Evolutionary conservation across 2,329 filamentous ascomycete genomes (phyloP).

Genomic region (Fusarium sp.): DNA sequence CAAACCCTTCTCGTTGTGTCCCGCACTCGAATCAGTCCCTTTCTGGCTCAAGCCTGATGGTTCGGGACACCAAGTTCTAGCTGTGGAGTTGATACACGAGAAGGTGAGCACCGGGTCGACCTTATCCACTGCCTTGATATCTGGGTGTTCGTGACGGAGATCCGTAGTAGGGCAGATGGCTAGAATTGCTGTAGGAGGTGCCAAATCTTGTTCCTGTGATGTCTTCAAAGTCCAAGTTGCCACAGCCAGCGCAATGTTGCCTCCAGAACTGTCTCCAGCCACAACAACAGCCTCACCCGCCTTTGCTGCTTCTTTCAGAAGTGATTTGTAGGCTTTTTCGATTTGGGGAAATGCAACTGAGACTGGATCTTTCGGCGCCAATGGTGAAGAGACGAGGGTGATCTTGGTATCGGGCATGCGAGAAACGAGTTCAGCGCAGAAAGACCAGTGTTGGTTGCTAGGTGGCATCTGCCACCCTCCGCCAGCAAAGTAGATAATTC

Average conservation of each 20-base stretch:
- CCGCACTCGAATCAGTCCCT: background rate
- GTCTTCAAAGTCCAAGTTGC: slow-evolving; percentile 48
- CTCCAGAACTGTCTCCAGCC: slow-evolving; percentile 66
- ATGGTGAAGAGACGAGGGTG: slow-evolving; percentile 62
- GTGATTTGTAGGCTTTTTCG: slow-evolving; percentile 53
- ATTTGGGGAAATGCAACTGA: slow-evolving; percentile 59
- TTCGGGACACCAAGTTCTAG: slow-evolving; percentile 38
- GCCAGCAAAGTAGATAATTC: slow-evolving; percentile 65
- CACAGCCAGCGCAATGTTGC: slow-evolving; percentile 58
- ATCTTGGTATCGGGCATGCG: slow-evolving; percentile 54
- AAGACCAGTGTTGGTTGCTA: slow-evolving; percentile 61
- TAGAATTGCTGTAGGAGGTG: slow-evolving; percentile 49
- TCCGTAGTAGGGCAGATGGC: slow-evolving; percentile 59
- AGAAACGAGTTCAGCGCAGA: slow-evolving; percentile 57
- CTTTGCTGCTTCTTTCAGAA: slow-evolving; percentile 52
- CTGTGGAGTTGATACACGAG: slow-evolving; percentile 34
- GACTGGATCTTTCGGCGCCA: slow-evolving; percentile 64
- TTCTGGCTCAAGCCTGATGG: background rate
- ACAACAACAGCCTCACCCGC: slow-evolving; percentile 57
- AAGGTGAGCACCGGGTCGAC: slow-evolving; percentile 41
- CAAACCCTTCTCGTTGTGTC: fast-evolving
- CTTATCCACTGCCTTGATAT: slow-evolving; percentile 29
- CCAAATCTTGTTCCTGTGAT: slow-evolving; percentile 27
- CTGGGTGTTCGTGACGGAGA: slow-evolving; percentile 34
- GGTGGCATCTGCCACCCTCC: slow-evolving; percentile 66